phyloP scores from a whole-genome alignment of 805 yeast species.

The Saturnispora quitensis region DNA sequence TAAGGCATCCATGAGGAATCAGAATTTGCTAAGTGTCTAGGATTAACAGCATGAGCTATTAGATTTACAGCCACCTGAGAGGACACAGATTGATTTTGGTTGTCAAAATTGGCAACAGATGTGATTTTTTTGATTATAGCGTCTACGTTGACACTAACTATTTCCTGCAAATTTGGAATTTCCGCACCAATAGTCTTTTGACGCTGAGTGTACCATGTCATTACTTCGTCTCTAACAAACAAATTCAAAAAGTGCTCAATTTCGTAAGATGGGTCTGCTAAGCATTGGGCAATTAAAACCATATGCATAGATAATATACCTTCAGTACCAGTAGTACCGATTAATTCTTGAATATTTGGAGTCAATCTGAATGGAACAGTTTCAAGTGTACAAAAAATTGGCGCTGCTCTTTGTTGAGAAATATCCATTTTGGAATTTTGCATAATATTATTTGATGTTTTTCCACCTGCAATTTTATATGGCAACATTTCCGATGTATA shows the following conservation, averaged over 20 bases:
- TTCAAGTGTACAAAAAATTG: slow-evolving; percentile 84
- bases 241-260: slow-evolving; percentile 85
- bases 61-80: slow-evolving; percentile 86
- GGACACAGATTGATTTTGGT: slow-evolving; percentile 60
- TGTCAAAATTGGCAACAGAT: slow-evolving; percentile 50
- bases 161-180: slow-evolving; percentile 64
- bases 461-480: slow-evolving; percentile 56
- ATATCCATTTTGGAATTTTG: slow-evolving; percentile 39
- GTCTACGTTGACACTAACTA: slow-evolving; percentile 83
- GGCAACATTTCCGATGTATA: slow-evolving; percentile 97
- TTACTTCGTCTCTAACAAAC: slow-evolving; percentile 91
- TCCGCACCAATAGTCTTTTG: slow-evolving; percentile 80
- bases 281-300: slow-evolving; percentile 76
- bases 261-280: slow-evolving; percentile 87
- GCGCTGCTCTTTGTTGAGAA: slow-evolving; percentile 50
- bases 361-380: slow-evolving; percentile 94
- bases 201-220: slow-evolving; percentile 86
- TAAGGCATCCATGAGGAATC: slow-evolving; percentile 96
- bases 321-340: slow-evolving; percentile 91
- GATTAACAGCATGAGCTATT: slow-evolving; percentile 91
- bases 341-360: slow-evolving; percentile 87
- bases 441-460: slow-evolving; percentile 31
- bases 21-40: slow-evolving; percentile 82
- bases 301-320: slow-evolving; percentile 83
- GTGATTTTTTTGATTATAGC: slow-evolving; percentile 69